These are phyloP conservation scores for Raffaelea deltoideospora DNA, from an alignment of 2,329 filamentous ascomycete genomes.

Conservation along the genomic window DNA sequence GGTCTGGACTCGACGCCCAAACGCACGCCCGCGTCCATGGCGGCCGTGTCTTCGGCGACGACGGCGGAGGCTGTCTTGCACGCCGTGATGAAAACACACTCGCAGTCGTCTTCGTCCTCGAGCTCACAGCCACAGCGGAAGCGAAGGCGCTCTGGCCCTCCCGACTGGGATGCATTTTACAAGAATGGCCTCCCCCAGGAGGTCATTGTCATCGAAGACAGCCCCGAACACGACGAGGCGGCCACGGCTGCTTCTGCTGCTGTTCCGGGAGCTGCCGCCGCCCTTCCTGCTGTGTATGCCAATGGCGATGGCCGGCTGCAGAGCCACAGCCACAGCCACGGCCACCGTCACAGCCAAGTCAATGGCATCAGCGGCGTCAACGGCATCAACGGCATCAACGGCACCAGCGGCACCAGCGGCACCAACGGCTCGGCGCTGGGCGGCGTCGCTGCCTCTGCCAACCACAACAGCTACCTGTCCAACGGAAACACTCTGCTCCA, in stretches of 20 bases:
- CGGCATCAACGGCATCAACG: too few relatives aligned
- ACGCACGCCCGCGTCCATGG: neutral
- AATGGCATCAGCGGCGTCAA: slow-evolving; percentile 12
- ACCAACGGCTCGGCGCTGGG: slow-evolving; percentile 6
- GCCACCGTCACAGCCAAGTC: too few relatives aligned
- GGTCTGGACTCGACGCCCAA: slow-evolving; percentile 10
- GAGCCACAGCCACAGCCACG: too few relatives aligned
- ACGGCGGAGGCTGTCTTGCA: slow-evolving; percentile 11
- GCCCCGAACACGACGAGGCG: slow-evolving; percentile 44
- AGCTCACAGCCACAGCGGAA: slow-evolving; percentile 25
- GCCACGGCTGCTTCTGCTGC: too few relatives aligned
- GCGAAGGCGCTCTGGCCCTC: slow-evolving; percentile 43
- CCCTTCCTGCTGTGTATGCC: too few relatives aligned
- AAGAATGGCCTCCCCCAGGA: slow-evolving; percentile 72
- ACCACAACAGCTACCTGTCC: neutral
- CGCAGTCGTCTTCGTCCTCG: slow-evolving; percentile 15
- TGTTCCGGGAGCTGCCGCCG: too few relatives aligned
- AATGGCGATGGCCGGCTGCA: slow-evolving; percentile 9
- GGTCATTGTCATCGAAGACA: slow-evolving; percentile 72
- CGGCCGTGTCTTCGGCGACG: neutral
- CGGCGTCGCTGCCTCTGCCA: neutral
- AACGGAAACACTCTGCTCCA: too few relatives aligned
- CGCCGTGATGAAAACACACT: slow-evolving; percentile 21
- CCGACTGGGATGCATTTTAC: slow-evolving; percentile 70
- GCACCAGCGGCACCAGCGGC: too few relatives aligned